These are phyloP conservation scores for Hypoxylon sp. DNA, from an alignment of 2,329 filamentous ascomycete genomes.

Conservation along the genomic window DNA sequence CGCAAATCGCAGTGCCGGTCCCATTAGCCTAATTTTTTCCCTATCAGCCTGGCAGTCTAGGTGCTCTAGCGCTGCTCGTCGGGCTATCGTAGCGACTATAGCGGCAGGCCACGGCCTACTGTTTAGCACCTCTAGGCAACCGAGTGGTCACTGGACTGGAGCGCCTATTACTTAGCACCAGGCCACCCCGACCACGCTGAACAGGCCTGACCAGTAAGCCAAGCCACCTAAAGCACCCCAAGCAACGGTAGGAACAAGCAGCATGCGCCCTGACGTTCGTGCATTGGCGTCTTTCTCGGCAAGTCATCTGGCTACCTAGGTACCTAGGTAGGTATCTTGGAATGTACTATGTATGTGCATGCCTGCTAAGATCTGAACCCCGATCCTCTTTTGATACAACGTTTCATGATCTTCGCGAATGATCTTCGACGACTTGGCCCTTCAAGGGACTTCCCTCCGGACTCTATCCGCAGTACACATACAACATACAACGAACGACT, in stretches of 20 bases:
- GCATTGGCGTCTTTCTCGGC: conserved; percentile 11
- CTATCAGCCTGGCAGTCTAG: conserved; percentile 4
- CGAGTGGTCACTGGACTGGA: conserved; percentile 30
- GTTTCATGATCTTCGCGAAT: conserved; percentile 40
- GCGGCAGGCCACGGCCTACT: conserved; percentile 6
- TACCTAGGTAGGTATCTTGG: no score
- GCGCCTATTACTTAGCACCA: conserved; percentile 12
- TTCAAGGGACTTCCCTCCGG: conserved; percentile 18
- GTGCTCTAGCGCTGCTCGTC: background rate
- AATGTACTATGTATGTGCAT: no score
- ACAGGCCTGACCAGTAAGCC: no score
- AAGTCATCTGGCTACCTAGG: conserved; percentile 31
- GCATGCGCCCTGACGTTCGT: conserved; percentile 14
- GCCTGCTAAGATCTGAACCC: conserved; percentile 19
- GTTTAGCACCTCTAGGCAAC: conserved; percentile 6
- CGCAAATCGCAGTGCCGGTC: conserved; percentile 26
- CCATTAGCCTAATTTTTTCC: conserved; percentile 24
- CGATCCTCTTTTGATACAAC: conserved; percentile 36
- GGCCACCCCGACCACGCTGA: background rate
- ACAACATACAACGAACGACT: background rate
- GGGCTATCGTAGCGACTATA: background rate
- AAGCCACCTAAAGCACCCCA: no score
- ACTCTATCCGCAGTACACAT: conserved; percentile 14
- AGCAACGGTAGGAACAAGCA: no score
- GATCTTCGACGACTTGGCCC: conserved; percentile 30